Conservation (phyloP, 805 yeast species). For the Kockiozyma suomiensis region DNA sequence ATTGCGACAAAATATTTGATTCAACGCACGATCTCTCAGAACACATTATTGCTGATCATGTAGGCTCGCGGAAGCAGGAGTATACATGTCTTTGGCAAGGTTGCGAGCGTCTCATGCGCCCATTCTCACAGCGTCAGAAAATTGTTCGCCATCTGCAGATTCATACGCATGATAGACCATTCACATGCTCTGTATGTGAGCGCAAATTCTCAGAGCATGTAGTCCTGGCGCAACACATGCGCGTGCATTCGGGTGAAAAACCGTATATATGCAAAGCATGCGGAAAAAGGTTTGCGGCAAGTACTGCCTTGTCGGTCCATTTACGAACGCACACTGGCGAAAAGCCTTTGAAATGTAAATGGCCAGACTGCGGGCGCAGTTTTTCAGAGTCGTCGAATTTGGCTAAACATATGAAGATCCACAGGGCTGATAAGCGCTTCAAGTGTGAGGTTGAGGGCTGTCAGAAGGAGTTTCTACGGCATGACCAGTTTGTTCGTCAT, state of each 20-base stretch:
- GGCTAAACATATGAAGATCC: constrained; percentile 84
- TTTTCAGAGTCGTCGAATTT: constrained; percentile 89
- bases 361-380: constrained; percentile 78
- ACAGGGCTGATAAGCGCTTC: constrained; percentile 44
- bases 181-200: constrained; percentile 67
- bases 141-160: constrained; percentile 81
- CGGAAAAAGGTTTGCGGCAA: constrained; percentile 76
- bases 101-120: constrained; percentile 65
- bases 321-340: constrained; percentile 86
- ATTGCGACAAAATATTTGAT: constrained; percentile 56
- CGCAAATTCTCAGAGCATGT: constrained; percentile 74
- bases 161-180: constrained; percentile 85
- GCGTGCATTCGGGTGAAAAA: constrained; percentile 87
- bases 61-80: constrained; percentile 69
- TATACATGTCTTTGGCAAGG: constrained; percentile 79
- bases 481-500: constrained; percentile 39
- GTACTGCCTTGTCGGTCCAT: constrained; percentile 82
- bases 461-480: constrained; percentile 34
- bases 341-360: constrained; percentile 78
- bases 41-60: constrained; percentile 69
- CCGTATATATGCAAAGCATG: constrained; percentile 78
- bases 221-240: constrained; percentile 75
- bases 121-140: constrained; percentile 83
- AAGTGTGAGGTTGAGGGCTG: constrained; percentile 36
- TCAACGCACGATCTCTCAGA: constrained; percentile 65